Conservation (phyloP, 2,329 filamentous ascomycete species). For the Parastagonospora avenae region DNA sequence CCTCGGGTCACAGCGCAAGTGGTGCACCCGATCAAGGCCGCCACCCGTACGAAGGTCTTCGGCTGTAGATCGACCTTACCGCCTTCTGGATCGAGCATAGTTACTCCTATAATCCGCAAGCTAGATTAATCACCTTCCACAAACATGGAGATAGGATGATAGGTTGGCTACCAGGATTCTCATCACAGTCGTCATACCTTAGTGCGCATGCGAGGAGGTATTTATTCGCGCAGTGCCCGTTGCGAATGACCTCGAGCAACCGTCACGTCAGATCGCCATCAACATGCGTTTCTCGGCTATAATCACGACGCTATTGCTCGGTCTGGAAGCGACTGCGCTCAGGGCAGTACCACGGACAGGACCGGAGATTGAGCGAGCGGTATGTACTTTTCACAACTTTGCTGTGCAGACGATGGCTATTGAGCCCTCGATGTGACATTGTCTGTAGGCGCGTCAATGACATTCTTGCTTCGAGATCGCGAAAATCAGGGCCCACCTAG, state of each 20-base stretch:
- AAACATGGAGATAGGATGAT: slow-evolving; percentile 20
- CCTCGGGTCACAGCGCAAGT: background rate
- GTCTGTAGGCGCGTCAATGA: too few species aligned
- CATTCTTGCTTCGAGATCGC: too few species aligned
- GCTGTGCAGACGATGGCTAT: too few species aligned
- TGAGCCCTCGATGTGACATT: too few species aligned
- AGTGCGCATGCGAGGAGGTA: slow-evolving; percentile 8
- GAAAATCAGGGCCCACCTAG: slow-evolving; percentile 1
- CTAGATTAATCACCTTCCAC: slow-evolving; percentile 34
- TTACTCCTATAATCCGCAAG: slow-evolving; percentile 11
- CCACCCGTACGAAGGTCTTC: slow-evolving; percentile 10
- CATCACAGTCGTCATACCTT: slow-evolving; percentile 14
- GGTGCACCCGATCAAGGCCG: background rate
- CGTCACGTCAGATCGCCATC: slow-evolving; percentile 2
- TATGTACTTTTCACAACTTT: slow-evolving; percentile 10
- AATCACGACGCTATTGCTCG: slow-evolving; percentile 27
- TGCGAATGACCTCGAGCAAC: slow-evolving; percentile 2
- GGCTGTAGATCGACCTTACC: slow-evolving; percentile 22
- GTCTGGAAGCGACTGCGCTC: slow-evolving; percentile 32
- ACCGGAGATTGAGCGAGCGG: slow-evolving; percentile 27
- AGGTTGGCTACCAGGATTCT: slow-evolving; percentile 5
- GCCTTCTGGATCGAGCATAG: slow-evolving; percentile 36
- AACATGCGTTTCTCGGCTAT: slow-evolving; percentile 34
- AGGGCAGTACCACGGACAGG: slow-evolving; percentile 19
- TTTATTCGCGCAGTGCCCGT: slow-evolving; percentile 1